Evolutionary conservation across 257 asterid genomes (phyloP).

Genomic region (Haberlea rhodopensis): DNA sequence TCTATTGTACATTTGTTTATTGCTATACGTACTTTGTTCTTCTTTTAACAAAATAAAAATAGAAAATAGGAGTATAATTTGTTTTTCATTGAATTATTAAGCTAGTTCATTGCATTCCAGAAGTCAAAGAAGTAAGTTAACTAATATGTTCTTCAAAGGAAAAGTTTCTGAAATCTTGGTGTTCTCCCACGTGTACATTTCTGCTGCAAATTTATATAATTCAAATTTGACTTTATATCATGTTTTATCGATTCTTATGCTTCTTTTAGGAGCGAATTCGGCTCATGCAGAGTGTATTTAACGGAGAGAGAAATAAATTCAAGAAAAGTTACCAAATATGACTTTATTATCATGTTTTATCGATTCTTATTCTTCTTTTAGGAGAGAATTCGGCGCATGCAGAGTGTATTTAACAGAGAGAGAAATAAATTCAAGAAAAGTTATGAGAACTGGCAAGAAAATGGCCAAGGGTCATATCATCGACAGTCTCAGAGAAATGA

Average conservation of each 20-base stretch:
- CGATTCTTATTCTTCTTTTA: conserved; percentile 31
- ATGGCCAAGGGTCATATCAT: conserved; percentile 61
- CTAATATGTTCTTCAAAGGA: neutral
- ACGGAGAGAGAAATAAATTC: conserved; percentile 74
- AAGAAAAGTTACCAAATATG: conserved; percentile 70
- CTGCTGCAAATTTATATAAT: conserved; percentile 18
- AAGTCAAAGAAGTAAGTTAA: neutral
- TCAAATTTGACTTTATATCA: too few species aligned
- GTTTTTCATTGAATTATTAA: neutral
- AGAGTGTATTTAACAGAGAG: conserved; percentile 82
- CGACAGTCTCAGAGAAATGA: conserved; percentile 86
- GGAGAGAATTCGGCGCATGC: conserved; percentile 97
- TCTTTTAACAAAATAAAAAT: too few species aligned
- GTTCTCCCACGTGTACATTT: neutral
- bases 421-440: conserved; percentile 66
- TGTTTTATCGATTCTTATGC: conserved; percentile 25
- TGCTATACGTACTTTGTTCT: neutral
- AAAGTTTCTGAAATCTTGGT: conserved; percentile 1
- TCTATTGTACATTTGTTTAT: neutral
- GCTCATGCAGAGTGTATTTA: conserved; percentile 89
- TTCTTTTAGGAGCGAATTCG: conserved; percentile 77
- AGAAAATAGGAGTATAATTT: conserved; percentile 11
- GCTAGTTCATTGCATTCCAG: conserved; percentile 11
- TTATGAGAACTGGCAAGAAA: conserved; percentile 83
- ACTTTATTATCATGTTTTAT: conserved; percentile 19